phyloP scores from a whole-genome alignment of 1,139 yeast species.

The Debaryomyces singareniensis region DNA sequence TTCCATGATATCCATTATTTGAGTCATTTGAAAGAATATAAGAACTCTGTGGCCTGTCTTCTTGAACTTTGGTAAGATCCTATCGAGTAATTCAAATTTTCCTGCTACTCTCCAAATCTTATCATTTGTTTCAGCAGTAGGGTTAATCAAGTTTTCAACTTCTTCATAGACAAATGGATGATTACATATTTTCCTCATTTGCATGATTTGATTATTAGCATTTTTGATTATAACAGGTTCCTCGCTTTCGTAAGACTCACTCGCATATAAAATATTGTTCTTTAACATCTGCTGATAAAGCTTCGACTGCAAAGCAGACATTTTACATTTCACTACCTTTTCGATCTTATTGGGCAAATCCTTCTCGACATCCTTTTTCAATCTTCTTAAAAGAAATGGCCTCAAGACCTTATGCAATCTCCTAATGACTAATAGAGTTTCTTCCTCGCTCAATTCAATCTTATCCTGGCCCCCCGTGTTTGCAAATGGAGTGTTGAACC shows the following conservation, averaged over 20 bases:
- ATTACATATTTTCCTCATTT: slow-evolving; percentile 89
- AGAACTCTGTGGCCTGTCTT: slow-evolving; percentile 73
- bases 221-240: slow-evolving; percentile 66
- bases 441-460: slow-evolving; percentile 83
- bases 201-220: slow-evolving; percentile 90
- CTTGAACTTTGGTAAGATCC: slow-evolving; percentile 69
- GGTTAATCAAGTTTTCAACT: slow-evolving; percentile 82
- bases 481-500: slow-evolving; percentile 84
- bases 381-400: slow-evolving; percentile 88
- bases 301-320: slow-evolving; percentile 78
- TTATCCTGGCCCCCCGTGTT: slow-evolving; percentile 79
- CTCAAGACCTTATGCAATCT: slow-evolving; percentile 94
- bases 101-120: slow-evolving; percentile 74
- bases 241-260: slow-evolving; percentile 39
- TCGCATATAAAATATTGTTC: slow-evolving; percentile 59
- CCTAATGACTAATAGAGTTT: slow-evolving; percentile 84
- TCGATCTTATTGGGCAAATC: slow-evolving; percentile 95
- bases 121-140: slow-evolving; percentile 62
- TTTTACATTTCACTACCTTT: slow-evolving; percentile 89
- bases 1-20: slow-evolving; percentile 85
- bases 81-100: slow-evolving; percentile 70
- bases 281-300: slow-evolving; percentile 76
- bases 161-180: slow-evolving; percentile 97
- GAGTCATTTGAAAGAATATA: slow-evolving; percentile 84
- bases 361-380: slow-evolving; percentile 95